phyloP scores from a whole-genome alignment of 2,329 filamentous ascomycete genomes.

The Exophiala dermatitidis region DNA sequence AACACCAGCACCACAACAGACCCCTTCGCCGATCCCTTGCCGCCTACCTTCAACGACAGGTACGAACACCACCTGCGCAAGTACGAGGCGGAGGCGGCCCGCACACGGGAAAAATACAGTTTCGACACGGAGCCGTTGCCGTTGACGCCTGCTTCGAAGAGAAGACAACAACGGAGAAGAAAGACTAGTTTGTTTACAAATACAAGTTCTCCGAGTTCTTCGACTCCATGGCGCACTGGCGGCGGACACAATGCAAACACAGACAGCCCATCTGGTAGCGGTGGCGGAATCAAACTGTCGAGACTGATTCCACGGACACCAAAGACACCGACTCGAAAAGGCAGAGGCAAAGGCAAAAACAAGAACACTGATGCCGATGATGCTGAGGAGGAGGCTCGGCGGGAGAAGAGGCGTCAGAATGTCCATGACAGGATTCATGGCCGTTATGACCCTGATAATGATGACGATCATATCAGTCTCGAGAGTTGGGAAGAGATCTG shows the following conservation, averaged over 20 bases:
- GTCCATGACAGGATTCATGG: slow-evolving; percentile 1
- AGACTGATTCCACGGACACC: no score
- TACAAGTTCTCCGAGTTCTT: neutral
- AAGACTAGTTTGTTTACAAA: neutral
- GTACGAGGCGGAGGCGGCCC: slow-evolving; percentile 12
- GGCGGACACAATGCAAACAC: no score
- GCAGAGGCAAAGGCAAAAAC: neutral
- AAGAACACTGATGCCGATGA: neutral
- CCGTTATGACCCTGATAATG: no score
- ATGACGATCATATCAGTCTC: slow-evolving; percentile 13
- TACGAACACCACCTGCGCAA: slow-evolving; percentile 10
- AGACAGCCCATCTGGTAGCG: no score
- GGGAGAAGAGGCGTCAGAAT: neutral
- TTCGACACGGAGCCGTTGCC: slow-evolving; percentile 2
- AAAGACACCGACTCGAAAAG: no score
- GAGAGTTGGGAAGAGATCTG: slow-evolving; percentile 21
- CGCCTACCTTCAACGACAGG: slow-evolving; percentile 1
- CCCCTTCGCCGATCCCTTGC: neutral
- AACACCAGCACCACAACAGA: neutral
- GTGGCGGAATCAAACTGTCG: no score
- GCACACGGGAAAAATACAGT: slow-evolving; percentile 9
- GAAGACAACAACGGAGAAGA: neutral
- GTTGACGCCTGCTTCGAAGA: neutral
- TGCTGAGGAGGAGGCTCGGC: neutral
- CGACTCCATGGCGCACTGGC: no score